Percentiles rank a stretch among this genome's conserved stretches.
Evolutionary conservation across 192 early-diverging fungal species (phyloP).

Genomic region (Nowakowskiella sp.): DNA sequence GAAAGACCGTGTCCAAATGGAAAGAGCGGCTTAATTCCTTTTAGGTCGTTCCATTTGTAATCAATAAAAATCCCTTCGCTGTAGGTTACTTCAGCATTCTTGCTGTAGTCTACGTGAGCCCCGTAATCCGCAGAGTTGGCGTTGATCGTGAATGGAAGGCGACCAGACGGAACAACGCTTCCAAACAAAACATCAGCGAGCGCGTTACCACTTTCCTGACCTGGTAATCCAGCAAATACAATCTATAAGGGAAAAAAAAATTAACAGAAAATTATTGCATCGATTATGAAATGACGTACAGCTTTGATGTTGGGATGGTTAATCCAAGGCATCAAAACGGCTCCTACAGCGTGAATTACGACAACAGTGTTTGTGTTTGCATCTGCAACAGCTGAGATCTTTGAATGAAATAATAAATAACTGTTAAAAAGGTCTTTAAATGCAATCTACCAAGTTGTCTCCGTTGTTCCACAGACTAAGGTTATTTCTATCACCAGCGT

Average conservation of each 20-base stretch:
- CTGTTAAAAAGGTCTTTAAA: too few species aligned
- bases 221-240: constrained; percentile 45
- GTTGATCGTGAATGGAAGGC: constrained; percentile 57
- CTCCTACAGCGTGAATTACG: constrained; percentile 39
- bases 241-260: too few species aligned
- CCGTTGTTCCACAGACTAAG: constrained; percentile 26
- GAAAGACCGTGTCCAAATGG: constrained; percentile 50
- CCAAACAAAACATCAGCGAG: constrained; percentile 59
- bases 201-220: constrained; percentile 51
- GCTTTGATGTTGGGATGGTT: constrained; percentile 1
- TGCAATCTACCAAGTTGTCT: constrained; percentile 24
- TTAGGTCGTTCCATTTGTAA: constrained; percentile 38
- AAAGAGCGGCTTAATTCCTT: constrained; percentile 30
- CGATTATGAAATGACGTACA: too few species aligned
- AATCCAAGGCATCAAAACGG: constrained; percentile 20
- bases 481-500: constrained; percentile 18
- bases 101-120: constrained; percentile 15
- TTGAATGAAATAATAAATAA: too few species aligned
- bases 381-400: constrained; percentile 31
- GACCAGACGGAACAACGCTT: constrained; percentile 53
- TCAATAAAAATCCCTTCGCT: constrained; percentile 37
- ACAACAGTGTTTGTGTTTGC: constrained; percentile 32
- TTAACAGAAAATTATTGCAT: too few species aligned
- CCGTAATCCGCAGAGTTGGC: constrained; percentile 32
- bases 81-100: constrained; percentile 28